phyloP scores from a whole-genome alignment of 2,329 filamentous ascomycete species.

The Knufia petricola region DNA sequence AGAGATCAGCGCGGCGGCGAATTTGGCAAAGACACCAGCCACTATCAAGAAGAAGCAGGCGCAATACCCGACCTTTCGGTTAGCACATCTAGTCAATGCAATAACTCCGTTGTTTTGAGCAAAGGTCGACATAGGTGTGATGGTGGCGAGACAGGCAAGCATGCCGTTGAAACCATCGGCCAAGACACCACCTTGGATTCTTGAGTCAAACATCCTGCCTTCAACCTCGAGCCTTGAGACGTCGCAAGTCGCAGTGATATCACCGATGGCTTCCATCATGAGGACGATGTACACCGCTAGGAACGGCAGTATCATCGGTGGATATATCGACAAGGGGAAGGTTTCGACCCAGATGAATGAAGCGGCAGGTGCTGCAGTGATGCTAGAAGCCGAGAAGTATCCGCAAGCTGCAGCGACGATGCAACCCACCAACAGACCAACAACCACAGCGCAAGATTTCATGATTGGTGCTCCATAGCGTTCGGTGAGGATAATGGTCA shows the following conservation, averaged over 20 bases:
- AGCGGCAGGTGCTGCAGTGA: constrained; percentile 50
- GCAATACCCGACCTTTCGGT: constrained; percentile 57
- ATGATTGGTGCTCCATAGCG: constrained; percentile 62
- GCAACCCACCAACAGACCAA: constrained; percentile 56
- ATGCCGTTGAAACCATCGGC: constrained; percentile 59
- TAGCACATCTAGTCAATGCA: constrained; percentile 57
- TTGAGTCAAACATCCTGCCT: constrained; percentile 54
- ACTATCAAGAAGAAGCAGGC: constrained; percentile 57
- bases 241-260: constrained; percentile 60
- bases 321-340: constrained; percentile 56
- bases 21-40: constrained; percentile 63
- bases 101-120: constrained; percentile 64
- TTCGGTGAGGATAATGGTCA: constrained; percentile 59
- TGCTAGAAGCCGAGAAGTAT: constrained; percentile 52
- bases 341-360: constrained; percentile 65
- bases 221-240: constrained; percentile 56
- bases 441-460: constrained; percentile 57
- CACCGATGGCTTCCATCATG: constrained; percentile 59
- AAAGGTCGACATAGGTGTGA: constrained; percentile 59
- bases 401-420: constrained; percentile 57
- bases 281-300: constrained; percentile 51
- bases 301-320: constrained; percentile 55
- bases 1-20: constrained; percentile 56
- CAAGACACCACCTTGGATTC: constrained; percentile 59
- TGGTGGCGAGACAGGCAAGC: constrained; percentile 54